phyloP scores from a whole-genome alignment of 305 asterid species.

The Fraxinus sp. region DNA sequence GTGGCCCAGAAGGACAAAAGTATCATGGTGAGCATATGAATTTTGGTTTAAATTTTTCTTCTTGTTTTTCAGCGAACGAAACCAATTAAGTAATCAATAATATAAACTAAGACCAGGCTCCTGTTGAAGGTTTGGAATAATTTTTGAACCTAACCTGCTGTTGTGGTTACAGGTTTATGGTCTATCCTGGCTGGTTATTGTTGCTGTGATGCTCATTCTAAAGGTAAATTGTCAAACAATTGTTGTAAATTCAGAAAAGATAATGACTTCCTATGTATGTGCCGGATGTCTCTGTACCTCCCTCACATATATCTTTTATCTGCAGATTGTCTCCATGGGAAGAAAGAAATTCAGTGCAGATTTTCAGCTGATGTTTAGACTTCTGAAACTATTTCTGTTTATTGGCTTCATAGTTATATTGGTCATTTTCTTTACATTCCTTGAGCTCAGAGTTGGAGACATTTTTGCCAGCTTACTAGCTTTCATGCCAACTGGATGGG shows the following conservation, averaged over 20 bases:
- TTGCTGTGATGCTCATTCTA: conserved; percentile 67
- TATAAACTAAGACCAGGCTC: background rate
- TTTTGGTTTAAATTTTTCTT: background rate
- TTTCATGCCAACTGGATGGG: conserved; percentile 96
- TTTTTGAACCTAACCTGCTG: conserved; percentile 4
- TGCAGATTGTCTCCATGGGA: conserved; percentile 93
- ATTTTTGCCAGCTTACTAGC: conserved; percentile 77
- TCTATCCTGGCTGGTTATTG: conserved; percentile 86
- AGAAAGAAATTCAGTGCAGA: conserved; percentile 84
- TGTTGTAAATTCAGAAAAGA: background rate
- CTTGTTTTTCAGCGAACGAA: background rate
- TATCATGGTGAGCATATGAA: conserved; percentile 48
- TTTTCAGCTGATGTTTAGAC: conserved; percentile 94
- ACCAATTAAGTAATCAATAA: background rate
- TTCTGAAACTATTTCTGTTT: conserved; percentile 70
- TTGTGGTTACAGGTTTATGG: conserved; percentile 65
- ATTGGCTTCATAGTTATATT: conserved; percentile 58
- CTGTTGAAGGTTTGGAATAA: background rate
- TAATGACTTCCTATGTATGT: background rate
- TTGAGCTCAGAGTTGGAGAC: conserved; percentile 70
- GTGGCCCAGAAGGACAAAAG: conserved; percentile 57
- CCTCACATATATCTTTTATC: conserved; percentile 10
- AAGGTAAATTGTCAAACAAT: conserved; percentile 47
- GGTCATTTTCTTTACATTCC: conserved; percentile 54
- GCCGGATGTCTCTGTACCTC: conserved; percentile 14